Conservation (phyloP, 2,329 filamentous ascomycete genomes). For the Orbilia ellipsospora region DNA sequence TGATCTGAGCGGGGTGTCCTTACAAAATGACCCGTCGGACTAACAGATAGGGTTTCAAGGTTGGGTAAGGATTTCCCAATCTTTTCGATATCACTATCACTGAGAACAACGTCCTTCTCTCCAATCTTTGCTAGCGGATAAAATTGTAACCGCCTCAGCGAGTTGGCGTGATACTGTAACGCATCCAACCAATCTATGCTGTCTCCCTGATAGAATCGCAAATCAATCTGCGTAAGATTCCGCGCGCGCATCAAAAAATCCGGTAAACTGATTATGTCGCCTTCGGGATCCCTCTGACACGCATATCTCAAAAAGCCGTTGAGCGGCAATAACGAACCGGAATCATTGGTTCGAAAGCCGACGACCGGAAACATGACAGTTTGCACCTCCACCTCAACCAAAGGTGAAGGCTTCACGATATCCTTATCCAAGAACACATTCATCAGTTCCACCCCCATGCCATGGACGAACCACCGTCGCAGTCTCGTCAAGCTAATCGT, state of each 20-base stretch:
- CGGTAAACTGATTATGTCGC: not conserved
- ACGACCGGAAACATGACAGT: slow-evolving; percentile 1
- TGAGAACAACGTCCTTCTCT: not conserved
- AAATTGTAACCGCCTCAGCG: slow-evolving; percentile 14
- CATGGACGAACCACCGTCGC: slow-evolving; percentile 1
- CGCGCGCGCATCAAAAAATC: slow-evolving; percentile 7
- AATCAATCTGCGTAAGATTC: slow-evolving; percentile 4
- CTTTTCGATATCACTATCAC: slow-evolving; percentile 6
- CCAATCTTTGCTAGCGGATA: not conserved
- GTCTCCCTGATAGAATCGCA: slow-evolving; percentile 1
- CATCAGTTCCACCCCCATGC: slow-evolving; percentile 7
- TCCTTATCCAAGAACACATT: not conserved
- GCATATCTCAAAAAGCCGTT: not conserved
- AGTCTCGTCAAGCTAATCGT: not conserved
- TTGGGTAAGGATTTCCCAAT: slow-evolving; percentile 11
- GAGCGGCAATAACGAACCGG: not conserved
- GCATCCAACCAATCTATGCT: slow-evolving; percentile 14
- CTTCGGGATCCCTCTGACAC: not conserved
- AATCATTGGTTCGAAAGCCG: not conserved
- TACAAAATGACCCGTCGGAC: slow-evolving; percentile 1
- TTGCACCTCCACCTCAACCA: slow-evolving; percentile 10
- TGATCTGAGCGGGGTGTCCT: not conserved
- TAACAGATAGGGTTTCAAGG: slow-evolving; percentile 21
- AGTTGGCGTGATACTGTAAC: slow-evolving; percentile 14
- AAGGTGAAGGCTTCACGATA: not conserved